Evolutionary conservation across 352 stramenopile species (phyloP).

Genomic region (Phytophthora pinifolia): DNA sequence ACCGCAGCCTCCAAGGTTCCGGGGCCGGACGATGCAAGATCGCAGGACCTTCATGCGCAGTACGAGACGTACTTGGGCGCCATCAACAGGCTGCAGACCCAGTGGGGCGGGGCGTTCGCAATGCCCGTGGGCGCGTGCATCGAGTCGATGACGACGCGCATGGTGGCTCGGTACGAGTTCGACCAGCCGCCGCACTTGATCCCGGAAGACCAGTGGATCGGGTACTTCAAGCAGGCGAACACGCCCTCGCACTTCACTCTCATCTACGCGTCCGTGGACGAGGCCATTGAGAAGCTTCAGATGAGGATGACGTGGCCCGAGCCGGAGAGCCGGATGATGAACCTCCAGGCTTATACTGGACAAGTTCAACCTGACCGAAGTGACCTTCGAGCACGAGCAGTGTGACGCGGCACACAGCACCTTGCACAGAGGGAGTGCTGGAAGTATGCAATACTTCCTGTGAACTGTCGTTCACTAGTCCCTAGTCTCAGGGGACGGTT

Average conservation of each 20-base stretch:
- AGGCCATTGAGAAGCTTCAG: neutral
- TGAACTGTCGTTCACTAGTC: no score
- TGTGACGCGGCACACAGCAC: no score
- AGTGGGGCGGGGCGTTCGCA: neutral
- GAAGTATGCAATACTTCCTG: no score
- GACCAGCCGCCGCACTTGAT: neutral
- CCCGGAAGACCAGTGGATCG: neutral
- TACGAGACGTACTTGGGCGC: conserved; percentile 1
- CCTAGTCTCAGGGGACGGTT: no score
- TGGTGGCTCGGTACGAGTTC: neutral
- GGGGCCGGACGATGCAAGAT: neutral
- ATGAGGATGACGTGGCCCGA: neutral
- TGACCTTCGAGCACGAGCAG: neutral
- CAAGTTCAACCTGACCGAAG: conserved; percentile 5
- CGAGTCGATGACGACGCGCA: neutral
- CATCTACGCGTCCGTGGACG: neutral
- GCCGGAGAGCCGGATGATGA: neutral
- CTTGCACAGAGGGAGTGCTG: no score
- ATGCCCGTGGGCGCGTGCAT: conserved; percentile 1
- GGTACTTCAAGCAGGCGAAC: neutral
- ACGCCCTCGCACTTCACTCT: neutral
- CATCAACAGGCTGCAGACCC: conserved; percentile 1
- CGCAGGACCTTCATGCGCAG: neutral
- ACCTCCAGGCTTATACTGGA: neutral
- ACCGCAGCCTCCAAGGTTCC: neutral